These are phyloP conservation scores for Halenospora varia DNA, from an alignment of 495 filamentous ascomycete species.

Conservation along the genomic window DNA sequence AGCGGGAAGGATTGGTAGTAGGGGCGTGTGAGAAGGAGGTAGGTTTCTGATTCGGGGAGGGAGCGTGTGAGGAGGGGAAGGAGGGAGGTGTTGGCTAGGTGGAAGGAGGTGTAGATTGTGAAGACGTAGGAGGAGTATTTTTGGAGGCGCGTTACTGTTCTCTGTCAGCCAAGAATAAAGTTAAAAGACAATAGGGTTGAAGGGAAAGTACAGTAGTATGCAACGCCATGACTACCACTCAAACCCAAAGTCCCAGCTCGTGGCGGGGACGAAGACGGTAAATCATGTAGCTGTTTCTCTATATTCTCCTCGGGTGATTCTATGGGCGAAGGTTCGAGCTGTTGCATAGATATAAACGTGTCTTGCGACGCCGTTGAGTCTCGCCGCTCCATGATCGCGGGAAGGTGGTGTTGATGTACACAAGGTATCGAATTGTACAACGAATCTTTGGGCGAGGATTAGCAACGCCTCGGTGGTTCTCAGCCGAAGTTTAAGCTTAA, in stretches of 20 bases:
- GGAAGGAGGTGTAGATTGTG: slow-evolving; percentile 69
- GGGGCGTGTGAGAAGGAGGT: slow-evolving; percentile 61
- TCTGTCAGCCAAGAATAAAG: slow-evolving; percentile 3
- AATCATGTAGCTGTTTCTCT: slow-evolving; percentile 53
- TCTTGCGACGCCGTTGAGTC: slow-evolving; percentile 38
- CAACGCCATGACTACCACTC: slow-evolving; percentile 50
- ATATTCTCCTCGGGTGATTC: slow-evolving; percentile 51
- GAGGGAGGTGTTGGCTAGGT: slow-evolving; percentile 76
- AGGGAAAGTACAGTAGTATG: slow-evolving; percentile 54
- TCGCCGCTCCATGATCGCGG: slow-evolving; percentile 18
- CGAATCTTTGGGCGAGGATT: not conserved
- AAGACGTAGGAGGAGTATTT: slow-evolving; percentile 87
- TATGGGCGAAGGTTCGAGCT: slow-evolving; percentile 79
- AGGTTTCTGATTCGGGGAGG: slow-evolving; percentile 52
- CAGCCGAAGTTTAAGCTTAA: not conserved
- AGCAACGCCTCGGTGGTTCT: not conserved
- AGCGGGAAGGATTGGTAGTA: slow-evolving; percentile 78
- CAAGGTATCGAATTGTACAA: not conserved
- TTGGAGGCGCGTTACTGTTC: slow-evolving; percentile 71
- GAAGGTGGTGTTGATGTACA: too few species aligned
- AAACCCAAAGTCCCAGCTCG: slow-evolving; percentile 43
- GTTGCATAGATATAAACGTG: slow-evolving; percentile 61
- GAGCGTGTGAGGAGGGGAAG: slow-evolving; percentile 59
- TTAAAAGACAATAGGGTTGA: slow-evolving; percentile 6
- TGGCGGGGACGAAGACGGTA: slow-evolving; percentile 22